Conservation (phyloP, 371 early-diverging fungal species). For the Dipsacomyces acuminosporus region DNA sequence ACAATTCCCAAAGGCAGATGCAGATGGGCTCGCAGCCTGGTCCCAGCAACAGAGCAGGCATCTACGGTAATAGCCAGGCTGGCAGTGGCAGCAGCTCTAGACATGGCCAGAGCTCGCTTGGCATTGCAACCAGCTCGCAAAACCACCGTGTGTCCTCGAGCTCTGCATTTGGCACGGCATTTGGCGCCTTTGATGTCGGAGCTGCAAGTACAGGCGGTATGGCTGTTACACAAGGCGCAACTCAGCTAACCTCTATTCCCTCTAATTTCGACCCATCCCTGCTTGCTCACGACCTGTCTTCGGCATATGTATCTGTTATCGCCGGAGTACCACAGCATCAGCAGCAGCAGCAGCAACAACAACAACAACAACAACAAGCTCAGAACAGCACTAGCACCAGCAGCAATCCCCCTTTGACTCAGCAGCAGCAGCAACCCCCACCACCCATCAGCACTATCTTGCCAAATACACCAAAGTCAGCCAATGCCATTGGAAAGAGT, state of each 20-base stretch:
- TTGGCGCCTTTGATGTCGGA: not conserved
- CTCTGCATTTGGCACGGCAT: slow-evolving; percentile 8
- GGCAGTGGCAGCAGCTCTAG: slow-evolving; percentile 11
- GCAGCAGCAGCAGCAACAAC: not conserved
- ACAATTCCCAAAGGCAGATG: not conserved
- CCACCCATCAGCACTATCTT: not conserved
- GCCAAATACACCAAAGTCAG: slow-evolving; percentile 5
- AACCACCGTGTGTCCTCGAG: slow-evolving; percentile 26
- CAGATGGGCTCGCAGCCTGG: slow-evolving; percentile 1
- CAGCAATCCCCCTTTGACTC: too few species aligned
- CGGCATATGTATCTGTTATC: slow-evolving; percentile 35
- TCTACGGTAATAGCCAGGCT: not conserved
- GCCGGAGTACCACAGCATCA: slow-evolving; percentile 14
- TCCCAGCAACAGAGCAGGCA: slow-evolving; percentile 3
- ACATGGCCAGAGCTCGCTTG: slow-evolving; percentile 1
- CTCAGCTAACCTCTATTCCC: slow-evolving; percentile 3
- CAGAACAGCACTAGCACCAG: too few species aligned
- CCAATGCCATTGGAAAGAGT: slow-evolving; percentile 38
- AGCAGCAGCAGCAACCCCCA: not conserved
- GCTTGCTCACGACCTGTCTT: slow-evolving; percentile 38
- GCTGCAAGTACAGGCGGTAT: slow-evolving; percentile 4
- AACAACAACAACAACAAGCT: too few species aligned
- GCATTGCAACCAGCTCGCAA: slow-evolving; percentile 6
- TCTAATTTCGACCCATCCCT: slow-evolving; percentile 27
- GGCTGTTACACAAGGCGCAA: slow-evolving; percentile 2